Conservation (phyloP, 78 protist species). For the Dictyostelium firmibasis region DNA sequence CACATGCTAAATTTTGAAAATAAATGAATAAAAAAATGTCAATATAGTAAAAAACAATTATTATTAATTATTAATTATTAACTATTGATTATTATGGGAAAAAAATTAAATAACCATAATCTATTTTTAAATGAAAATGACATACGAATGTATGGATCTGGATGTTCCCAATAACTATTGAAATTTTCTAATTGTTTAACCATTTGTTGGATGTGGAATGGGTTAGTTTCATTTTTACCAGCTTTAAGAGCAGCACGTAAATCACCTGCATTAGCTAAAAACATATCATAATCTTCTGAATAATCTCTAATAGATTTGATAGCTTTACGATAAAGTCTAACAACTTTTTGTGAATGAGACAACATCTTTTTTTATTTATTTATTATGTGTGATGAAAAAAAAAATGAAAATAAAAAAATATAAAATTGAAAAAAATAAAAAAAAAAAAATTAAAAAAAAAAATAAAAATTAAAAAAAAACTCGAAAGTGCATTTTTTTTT, state of each 20-base stretch:
- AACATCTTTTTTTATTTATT: background rate
- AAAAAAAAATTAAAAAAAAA: background rate
- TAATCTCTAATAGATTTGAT: conserved; percentile 65
- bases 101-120: no score
- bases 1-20: conserved; percentile 36
- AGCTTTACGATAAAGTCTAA: conserved; percentile 68
- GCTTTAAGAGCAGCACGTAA: conserved; percentile 34
- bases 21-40: background rate
- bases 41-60: background rate
- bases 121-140: background rate
- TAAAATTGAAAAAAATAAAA: background rate
- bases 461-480: background rate
- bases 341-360: conserved; percentile 59
- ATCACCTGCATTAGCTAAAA: conserved; percentile 13
- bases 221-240: conserved; percentile 41
- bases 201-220: conserved; percentile 34
- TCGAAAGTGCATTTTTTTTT: no score
- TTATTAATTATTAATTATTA: background rate
- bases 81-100: background rate
- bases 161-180: conserved; percentile 58
- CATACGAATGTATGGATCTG: conserved; percentile 81
- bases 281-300: conserved; percentile 72
- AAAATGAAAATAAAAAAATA: background rate
- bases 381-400: background rate
- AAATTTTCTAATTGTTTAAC: conserved; percentile 54